Percentiles rank a stretch among this genome's conserved stretches.
These are phyloP conservation scores for Cutaneotrichosporon sp. DNA, from an alignment of 1,284 basidiomycete genomes.

Conservation along the genomic window DNA sequence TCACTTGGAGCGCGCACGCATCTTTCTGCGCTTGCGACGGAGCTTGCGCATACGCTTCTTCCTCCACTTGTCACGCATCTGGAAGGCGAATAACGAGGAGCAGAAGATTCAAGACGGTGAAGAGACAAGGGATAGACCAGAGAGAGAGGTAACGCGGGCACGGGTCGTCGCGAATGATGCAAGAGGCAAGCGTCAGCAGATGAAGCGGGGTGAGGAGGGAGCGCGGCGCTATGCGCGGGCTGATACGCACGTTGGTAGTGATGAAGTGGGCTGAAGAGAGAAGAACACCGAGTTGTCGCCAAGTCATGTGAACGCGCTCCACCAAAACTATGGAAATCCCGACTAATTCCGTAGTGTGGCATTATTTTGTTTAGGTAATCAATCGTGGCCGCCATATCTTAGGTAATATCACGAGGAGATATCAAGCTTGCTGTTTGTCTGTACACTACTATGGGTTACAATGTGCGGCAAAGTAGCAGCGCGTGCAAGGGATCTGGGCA, in stretches of 20 bases:
- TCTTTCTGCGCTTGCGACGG: slow-evolving; percentile 29
- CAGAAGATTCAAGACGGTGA: neutral
- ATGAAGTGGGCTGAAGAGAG: slow-evolving; percentile 11
- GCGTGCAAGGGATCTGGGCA: too few relatives aligned
- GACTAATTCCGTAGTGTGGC: neutral
- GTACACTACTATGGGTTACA: too few relatives aligned
- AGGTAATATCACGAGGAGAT: too few relatives aligned
- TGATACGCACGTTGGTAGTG: slow-evolving; percentile 5
- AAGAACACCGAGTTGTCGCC: too few relatives aligned
- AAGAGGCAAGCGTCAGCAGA: slow-evolving; percentile 13
- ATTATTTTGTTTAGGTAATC: neutral
- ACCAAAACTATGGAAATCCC: neutral
- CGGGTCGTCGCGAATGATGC: neutral
- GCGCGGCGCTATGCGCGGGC: neutral
- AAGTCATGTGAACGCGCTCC: neutral
- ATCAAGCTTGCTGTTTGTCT: too few relatives aligned
- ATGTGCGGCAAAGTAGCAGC: too few relatives aligned
- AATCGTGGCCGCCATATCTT: neutral
- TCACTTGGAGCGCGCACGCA: slow-evolving; percentile 30
- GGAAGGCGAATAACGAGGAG: neutral
- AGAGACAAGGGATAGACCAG: neutral
- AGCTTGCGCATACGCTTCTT: slow-evolving; percentile 33
- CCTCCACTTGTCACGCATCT: slow-evolving; percentile 31
- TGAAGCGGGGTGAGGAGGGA: neutral
- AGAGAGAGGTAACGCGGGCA: neutral